A percentile compares a stretch with the other conserved stretches of the same genome.
Evolutionary conservation across 495 filamentous ascomycete species (phyloP).

Genomic region (Penicillium longicatenatum): DNA sequence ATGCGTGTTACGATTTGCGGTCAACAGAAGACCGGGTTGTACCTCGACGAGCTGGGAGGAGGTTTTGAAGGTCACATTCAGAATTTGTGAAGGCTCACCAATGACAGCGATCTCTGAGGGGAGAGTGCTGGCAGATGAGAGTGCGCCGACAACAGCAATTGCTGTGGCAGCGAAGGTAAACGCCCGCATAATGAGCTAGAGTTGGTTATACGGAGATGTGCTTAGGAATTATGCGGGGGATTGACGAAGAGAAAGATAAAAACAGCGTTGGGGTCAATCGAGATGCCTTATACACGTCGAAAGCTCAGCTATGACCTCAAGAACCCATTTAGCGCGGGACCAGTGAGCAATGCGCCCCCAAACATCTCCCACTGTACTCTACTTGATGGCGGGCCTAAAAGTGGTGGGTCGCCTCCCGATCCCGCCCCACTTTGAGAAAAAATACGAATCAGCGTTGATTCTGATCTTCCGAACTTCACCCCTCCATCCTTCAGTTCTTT

Average conservation of each 20-base stretch:
- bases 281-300: too few relatives aligned
- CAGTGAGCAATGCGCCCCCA: background rate
- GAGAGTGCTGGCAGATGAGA: background rate
- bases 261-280: too few relatives aligned
- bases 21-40: background rate
- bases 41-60: background rate
- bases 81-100: background rate
- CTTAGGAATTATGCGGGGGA: too few relatives aligned
- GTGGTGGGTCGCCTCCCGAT: background rate
- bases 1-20: background rate
- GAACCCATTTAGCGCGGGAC: too few relatives aligned
- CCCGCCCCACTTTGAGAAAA: background rate
- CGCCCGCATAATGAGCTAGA: background rate
- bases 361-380: background rate
- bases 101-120: background rate
- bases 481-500: background rate
- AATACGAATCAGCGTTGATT: constrained; percentile 2
- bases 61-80: background rate
- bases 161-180: background rate
- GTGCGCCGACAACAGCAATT: background rate
- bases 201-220: background rate
- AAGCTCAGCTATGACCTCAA: too few relatives aligned
- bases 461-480: constrained; percentile 2
- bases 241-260: too few relatives aligned
- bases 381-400: background rate